Percentiles rank a stretch among this genome's conserved stretches.
Evolutionary conservation across 1,284 basidiomycete genomes (phyloP).

Genomic region (Microbotryum scabiosae): DNA sequence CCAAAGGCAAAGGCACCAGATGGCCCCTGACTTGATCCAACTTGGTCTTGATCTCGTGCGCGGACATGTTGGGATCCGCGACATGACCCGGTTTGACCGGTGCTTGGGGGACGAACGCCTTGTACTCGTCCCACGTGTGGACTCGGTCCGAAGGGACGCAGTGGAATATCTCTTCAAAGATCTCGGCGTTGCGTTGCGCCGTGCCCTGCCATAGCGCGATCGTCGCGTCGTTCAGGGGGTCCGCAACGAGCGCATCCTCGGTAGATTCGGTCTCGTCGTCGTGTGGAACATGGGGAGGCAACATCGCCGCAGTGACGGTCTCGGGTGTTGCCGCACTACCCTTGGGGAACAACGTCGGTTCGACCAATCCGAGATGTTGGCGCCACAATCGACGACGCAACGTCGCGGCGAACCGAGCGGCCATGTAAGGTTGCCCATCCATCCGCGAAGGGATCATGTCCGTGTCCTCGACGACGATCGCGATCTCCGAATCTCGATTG

Average conservation of each 20-base stretch:
- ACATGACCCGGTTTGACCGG: constrained; percentile 69
- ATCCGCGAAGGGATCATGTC: constrained; percentile 68
- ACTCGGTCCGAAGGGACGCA: constrained; percentile 74
- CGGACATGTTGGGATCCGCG: constrained; percentile 37
- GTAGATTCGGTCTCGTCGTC: constrained; percentile 39
- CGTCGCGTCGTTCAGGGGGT: constrained; percentile 61
- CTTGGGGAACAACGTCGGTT: constrained; percentile 14
- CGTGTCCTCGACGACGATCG: constrained; percentile 75
- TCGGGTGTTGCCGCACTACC: constrained; percentile 33
- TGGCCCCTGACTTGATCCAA: constrained; percentile 53
- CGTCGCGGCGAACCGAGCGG: constrained; percentile 63
- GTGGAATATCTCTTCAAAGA: constrained; percentile 73
- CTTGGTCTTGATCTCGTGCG: constrained; percentile 30
- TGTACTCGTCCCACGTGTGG: constrained; percentile 52
- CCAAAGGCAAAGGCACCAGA: constrained; percentile 45
- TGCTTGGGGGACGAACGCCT: constrained; percentile 33
- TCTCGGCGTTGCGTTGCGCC: constrained; percentile 45
- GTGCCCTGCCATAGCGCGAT: constrained; percentile 60
- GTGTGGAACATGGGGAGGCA: constrained; percentile 60
- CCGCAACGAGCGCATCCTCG: constrained; percentile 60
- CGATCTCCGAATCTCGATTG: constrained; percentile 61
- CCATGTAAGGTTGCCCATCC: constrained; percentile 62
- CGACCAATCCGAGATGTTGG: constrained; percentile 79
- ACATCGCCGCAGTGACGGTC: constrained; percentile 60
- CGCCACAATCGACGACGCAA: constrained; percentile 64